Evolutionary conservation across 2,329 filamentous ascomycete species (phyloP), one percentile per base, ranked within the genome.

Genomic region (Aspergillus puulaauensis): DNA sequence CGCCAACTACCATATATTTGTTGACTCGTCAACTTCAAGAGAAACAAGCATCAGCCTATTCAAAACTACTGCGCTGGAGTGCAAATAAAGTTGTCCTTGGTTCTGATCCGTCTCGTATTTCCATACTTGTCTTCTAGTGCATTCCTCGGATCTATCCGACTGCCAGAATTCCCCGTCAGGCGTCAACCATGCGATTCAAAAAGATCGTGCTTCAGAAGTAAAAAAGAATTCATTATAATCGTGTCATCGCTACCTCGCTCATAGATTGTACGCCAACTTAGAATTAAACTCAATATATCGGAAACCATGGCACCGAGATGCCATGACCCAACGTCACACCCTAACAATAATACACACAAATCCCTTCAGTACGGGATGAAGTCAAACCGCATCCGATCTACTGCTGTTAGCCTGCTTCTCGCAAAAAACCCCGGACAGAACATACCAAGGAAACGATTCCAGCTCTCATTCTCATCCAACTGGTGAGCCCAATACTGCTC

Each of bases 361-460:
- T n/a, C 5, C 21, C 19, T 14, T 60, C 46, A 64, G 53, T 64
- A 64, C 3, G 62, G 62, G 37, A 64, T 64, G 31, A 63, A 63
- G 45, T 63, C 61, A 33, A 71, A 70, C 27, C 62, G 64, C 71
- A 73, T 73, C 11, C 71, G 71, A 61, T 72, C 71, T 73, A 49
- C 15, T n/a, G 19, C 3, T 15, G 17, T 59, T 11, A 59, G 53
- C n/a, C 2, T 8, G 11, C 27, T 39, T n/a, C 12, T 23, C 6
- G 17, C 21, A 52, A 39, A 14, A 45, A 11, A 17, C 9, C 5
- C 7, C 5, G 17, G 7, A 37, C 2, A 21, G 9, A 33, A 60
- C 62, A 53, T 70, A 77, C 74, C 72, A n/a, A 76, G 60, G 58
- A 73, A 73, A 51, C 70, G 68, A 59, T 67, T 73, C 74, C 74